Evolutionary conservation across 805 yeast species (phyloP), one percentile per base, ranked within the genome.

Genomic region (Alloascoidea hylecoeti): DNA sequence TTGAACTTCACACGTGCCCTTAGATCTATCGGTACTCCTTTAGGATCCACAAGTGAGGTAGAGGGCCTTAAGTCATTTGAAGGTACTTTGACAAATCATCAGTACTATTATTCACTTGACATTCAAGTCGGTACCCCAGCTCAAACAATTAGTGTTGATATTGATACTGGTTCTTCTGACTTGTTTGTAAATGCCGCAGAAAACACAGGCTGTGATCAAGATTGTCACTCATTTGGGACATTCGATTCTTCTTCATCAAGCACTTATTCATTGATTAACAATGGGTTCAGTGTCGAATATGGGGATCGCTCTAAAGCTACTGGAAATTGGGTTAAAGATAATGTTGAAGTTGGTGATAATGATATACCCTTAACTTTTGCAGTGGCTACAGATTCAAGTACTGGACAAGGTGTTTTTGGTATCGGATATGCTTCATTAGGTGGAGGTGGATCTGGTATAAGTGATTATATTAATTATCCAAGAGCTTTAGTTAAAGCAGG

Each of bases 381-480:
- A 1, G 72, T 80, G 15, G 82, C 77, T 4, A 74, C 74, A 49
- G 51, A 55, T 30, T 65, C 83, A 2, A 68, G 70, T 40, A 72
- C 83, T 4, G 51, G 66, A 3, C 53, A 65, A 44, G 86, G 86
- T 40, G 86, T 81, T 16, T 54, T 81, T 17, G 92, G 89, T 19
- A 72, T 81, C 43, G 88, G 89, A 9, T 61, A 79, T 37, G 58
- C 70, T 3, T 78, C 71, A 1, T 55, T 76, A 42, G 86, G 80
- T 51, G 62, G 30, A 9, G 9, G 6, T 14, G 6, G 30, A 9
- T 9, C 30, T 9, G n/a, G 30, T 9, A n/a, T 9, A 9, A n/a
- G 30, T 33, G 39, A 15, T 15, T 34, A 33, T 15, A 35, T 1
- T 18, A 34, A 34, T 16, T 15, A 16, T 38, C 39, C 3, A n/a